Evolutionary conservation across 768 basidiomycete genomes (phyloP).

Genomic region (Sistotremastrum niveocremeum): DNA sequence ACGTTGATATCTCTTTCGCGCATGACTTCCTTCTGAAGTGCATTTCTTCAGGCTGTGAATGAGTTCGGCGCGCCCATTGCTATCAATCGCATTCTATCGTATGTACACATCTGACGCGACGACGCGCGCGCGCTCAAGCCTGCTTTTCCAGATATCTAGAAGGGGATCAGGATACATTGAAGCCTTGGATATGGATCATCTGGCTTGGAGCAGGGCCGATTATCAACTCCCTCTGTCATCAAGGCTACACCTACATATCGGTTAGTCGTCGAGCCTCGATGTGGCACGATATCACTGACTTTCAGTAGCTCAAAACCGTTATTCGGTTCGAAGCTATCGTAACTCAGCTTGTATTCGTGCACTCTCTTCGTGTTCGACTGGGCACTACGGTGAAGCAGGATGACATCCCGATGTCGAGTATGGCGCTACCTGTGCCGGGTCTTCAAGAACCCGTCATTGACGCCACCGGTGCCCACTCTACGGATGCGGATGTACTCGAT

Average conservation of each 20-base stretch:
- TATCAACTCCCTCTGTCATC: constrained; percentile 22
- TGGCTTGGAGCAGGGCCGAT: constrained; percentile 21
- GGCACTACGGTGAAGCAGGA: constrained; percentile 52
- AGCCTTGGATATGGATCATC: constrained; percentile 36
- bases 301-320: constrained; percentile 24
- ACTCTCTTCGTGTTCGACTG: constrained; percentile 49
- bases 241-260: constrained; percentile 27
- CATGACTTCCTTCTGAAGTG: too few relatives aligned
- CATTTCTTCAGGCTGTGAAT: too few relatives aligned
- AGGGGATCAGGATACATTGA: constrained; percentile 21
- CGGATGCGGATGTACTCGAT: constrained; percentile 12
- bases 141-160: constrained; percentile 21
- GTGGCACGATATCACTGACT: too few relatives aligned
- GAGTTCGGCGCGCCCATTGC: constrained; percentile 22
- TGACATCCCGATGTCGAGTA: constrained; percentile 14
- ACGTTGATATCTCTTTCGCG: too few relatives aligned
- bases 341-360: constrained; percentile 41
- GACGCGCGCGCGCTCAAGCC: neutral
- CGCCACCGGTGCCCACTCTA: constrained; percentile 9
- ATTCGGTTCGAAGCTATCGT: constrained; percentile 39
- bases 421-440: too few relatives aligned
- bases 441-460: constrained; percentile 8
- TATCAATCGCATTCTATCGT: constrained; percentile 28
- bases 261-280: constrained; percentile 5
- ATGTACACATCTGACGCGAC: constrained; percentile 1